Conservation (phyloP, 352 stramenopile species). For the Phytophthora podocarpi region DNA sequence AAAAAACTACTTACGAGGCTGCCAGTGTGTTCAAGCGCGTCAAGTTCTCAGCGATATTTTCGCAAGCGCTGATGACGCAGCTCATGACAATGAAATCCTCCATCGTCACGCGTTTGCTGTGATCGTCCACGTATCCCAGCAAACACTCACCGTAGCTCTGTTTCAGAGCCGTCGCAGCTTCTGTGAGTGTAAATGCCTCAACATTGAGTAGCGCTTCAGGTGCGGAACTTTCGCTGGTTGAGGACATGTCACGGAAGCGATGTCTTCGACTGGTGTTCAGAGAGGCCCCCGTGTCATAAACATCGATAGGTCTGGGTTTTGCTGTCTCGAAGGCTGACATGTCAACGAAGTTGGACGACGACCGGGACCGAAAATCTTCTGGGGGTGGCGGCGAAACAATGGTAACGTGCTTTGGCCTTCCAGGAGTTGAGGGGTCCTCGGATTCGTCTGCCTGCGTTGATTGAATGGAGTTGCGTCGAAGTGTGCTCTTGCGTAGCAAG, state of each 20-base stretch:
- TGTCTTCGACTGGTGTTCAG: constrained; percentile 14
- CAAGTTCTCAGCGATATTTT: constrained; percentile 65
- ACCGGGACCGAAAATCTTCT: background rate
- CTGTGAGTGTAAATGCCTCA: constrained; percentile 63
- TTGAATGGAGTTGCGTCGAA: constrained; percentile 23
- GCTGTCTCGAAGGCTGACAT: constrained; percentile 21
- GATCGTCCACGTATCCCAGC: constrained; percentile 38
- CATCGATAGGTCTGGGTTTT: constrained; percentile 15
- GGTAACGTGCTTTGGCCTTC: constrained; percentile 12
- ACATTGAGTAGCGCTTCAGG: constrained; percentile 58
- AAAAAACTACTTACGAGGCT: constrained; percentile 55
- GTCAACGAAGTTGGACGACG: constrained; percentile 43
- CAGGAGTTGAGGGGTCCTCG: constrained; percentile 16
- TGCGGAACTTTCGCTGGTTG: constrained; percentile 37
- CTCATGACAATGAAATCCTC: constrained; percentile 79
- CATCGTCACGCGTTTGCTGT: constrained; percentile 45
- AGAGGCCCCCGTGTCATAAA: constrained; percentile 3
- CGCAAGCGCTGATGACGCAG: constrained; percentile 64
- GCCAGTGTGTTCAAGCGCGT: constrained; percentile 61
- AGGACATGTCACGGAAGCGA: constrained; percentile 34
- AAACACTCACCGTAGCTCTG: constrained; percentile 61
- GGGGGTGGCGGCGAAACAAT: constrained; percentile 12
- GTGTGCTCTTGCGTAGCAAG: constrained; percentile 18
- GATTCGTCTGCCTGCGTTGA: constrained; percentile 11
- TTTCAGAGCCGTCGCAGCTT: constrained; percentile 52